phyloP scores from a whole-genome alignment of 164 flowering plant genomes.

The Kalanchoe fedtschenkoi region DNA sequence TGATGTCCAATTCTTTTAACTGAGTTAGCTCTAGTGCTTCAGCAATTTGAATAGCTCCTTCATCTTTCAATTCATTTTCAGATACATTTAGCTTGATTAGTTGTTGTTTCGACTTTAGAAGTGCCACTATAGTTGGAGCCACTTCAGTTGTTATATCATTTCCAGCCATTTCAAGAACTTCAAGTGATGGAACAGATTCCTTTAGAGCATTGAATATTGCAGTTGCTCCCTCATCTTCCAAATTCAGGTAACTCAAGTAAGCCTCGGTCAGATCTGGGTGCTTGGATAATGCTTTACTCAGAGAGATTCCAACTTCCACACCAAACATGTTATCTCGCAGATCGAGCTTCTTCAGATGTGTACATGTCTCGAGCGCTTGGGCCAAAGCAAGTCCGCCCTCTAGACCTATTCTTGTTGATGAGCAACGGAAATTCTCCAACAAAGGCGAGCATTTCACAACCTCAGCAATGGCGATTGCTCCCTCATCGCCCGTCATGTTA shows the following conservation, averaged over 20 bases:
- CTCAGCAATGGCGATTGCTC: conserved; percentile 71
- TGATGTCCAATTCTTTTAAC: conserved; percentile 64
- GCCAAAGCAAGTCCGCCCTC: conserved; percentile 73
- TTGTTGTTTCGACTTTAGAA: conserved; percentile 31
- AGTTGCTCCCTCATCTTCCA: conserved; percentile 68
- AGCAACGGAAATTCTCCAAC: conserved; percentile 85
- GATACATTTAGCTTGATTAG: conserved; percentile 56
- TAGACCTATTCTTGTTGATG: conserved; percentile 76
- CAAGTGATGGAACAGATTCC: conserved; percentile 43
- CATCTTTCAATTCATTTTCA: conserved; percentile 78
- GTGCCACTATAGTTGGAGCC: conserved; percentile 48
- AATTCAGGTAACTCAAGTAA: conserved; percentile 70
- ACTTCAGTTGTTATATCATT: conserved; percentile 67
- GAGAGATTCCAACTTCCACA: conserved; percentile 46
- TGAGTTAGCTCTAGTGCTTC: conserved; percentile 35
- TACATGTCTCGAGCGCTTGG: conserved; percentile 47
- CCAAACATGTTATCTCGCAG: conserved; percentile 88
- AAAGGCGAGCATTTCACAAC: conserved; percentile 51
- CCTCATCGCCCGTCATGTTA: conserved; percentile 95
- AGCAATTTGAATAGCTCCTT: conserved; percentile 48
- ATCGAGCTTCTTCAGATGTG: conserved; percentile 63
- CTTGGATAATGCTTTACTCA: conserved; percentile 44
- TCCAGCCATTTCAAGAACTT: conserved; percentile 77
- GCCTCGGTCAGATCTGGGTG: conserved; percentile 35
- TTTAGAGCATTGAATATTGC: conserved; percentile 52